Evolutionary conservation across 2,329 filamentous ascomycete genomes (phyloP), one percentile per base, ranked within the genome.

Genomic region (Colletotrichum ledebouriae): DNA sequence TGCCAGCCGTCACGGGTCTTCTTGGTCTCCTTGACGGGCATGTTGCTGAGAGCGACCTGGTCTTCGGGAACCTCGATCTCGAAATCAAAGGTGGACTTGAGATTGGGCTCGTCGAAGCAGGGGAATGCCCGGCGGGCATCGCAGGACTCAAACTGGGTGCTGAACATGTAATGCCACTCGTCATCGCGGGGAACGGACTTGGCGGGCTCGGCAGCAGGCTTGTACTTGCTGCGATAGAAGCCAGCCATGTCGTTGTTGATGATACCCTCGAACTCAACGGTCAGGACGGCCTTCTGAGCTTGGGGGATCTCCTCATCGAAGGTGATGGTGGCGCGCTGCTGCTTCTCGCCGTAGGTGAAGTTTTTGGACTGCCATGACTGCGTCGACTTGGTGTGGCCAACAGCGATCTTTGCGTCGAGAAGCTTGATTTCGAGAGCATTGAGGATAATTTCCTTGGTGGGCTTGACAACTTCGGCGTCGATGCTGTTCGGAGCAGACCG

Each of bases 71-170:
- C 87, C 82, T 98, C 95, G 71, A 99, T 92, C 75, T 94, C 87
- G 68, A 99, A 92, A 79, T 98, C 94, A 76, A 98, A 98, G 2
- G 94, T 95, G 11, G 96, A 94, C 83, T 99, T 99, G 72, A 98
- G 87, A 76, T 97, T 97, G 47, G 96, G 96, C 83, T 99, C 96
- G 77, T 99, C 96, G 76, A 98, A 98, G 83, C 96, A 99, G 55
- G 96, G 96, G 82, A 99, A 98, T 9, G 96, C 95, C 73, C 94
- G 88, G 72, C 96, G 91, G 70, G 96, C 96, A 81, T 99, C 96
- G 76, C 94, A 97, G 52, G 94, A 92, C 84, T 99, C 96, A 77
- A 99, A 99, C 78, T 99, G 96, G 56, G 96, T 99, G 83, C 93
- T 97, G 80, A 97, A 85, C 92, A 95, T 94, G 77, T 87, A 87